Conservation (phyloP, 2,329 filamentous ascomycete species). For the Alternaria infectoria region DNA sequence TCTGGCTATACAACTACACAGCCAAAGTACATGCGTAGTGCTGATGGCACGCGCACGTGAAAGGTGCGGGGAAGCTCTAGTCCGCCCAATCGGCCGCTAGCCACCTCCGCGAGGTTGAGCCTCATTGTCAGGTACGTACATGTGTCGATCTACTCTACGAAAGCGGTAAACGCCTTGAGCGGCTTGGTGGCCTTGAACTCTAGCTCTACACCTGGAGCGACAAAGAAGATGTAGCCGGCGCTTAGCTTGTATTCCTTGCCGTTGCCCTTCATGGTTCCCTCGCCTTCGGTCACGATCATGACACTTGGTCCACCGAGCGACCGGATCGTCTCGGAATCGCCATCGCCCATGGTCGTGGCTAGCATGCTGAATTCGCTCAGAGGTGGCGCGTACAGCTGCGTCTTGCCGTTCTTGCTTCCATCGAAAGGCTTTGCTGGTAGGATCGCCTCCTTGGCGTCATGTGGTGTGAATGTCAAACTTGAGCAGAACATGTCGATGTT, state of each 20-base stretch:
- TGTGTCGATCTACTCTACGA: slow-evolving; percentile 44
- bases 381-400: slow-evolving; percentile 68
- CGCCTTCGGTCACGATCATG: slow-evolving; percentile 66
- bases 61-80: slow-evolving; percentile 23
- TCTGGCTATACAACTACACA: background rate
- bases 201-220: slow-evolving; percentile 64
- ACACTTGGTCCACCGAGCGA: slow-evolving; percentile 67
- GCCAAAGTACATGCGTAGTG: background rate
- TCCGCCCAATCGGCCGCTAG: slow-evolving; percentile 25
- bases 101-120: slow-evolving; percentile 20
- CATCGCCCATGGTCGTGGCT: slow-evolving; percentile 61
- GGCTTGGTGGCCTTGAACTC: slow-evolving; percentile 53
- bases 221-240: slow-evolving; percentile 70
- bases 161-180: slow-evolving; percentile 58
- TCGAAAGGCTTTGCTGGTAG: slow-evolving; percentile 59
- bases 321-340: slow-evolving; percentile 65
- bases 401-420: slow-evolving; percentile 65
- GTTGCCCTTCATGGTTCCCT: slow-evolving; percentile 62
- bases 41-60: background rate
- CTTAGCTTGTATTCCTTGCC: slow-evolving; percentile 61
- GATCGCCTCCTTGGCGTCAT: slow-evolving; percentile 63
- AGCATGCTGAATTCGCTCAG: slow-evolving; percentile 77
- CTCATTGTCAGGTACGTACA: slow-evolving; percentile 6
- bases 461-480: slow-evolving; percentile 68
- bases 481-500: slow-evolving; percentile 68